Base-by-base conservation (phyloP, 345 rosid species). In the Hibiscus tridactylites region DNA sequence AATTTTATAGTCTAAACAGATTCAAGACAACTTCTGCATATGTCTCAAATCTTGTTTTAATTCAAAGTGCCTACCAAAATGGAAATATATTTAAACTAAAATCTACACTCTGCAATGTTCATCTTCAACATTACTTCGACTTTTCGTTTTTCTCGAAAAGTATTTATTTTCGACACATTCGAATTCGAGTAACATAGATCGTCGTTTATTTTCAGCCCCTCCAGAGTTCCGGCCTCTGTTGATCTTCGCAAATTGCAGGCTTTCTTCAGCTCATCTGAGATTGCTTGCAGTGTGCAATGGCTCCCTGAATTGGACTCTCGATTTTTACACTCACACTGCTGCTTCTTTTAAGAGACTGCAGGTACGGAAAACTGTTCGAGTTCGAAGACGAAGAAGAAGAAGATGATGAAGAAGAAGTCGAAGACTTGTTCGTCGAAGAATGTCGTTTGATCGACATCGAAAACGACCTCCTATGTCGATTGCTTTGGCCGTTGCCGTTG, bases 241-340 rank as follows among this genome's bases (percentile, higher is more conserved):
- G 90, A 66, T 84, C 91, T 64, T 88, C 85, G 37, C 74, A 70
- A 15, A 65, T 77, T 26, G 82, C 78, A 52, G 93, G 78, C 56
- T 75, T 79, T 87, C 81, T 65, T 84, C 85, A 61, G n/a, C n/a
- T 26, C 54, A 50, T 50, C 17, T 61, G 67, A 72, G 98, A 90
- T 76, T 79, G 86, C 77, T 90, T 94, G 84, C 98, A 94, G 70
- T 91, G 92, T 70, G 94, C 86, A 65, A 94, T 94, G 62, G 98
- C 98, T 81, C 95, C 97, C 42, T 91, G 95, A 28, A 94, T 85
- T 50, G 97, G 86, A 53, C 84, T 90, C 78, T 94, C 98, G 50
- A 84, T 63, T 72, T 91, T 91, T 15, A 81, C 76, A 75, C 78
- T 82, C 61, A 78, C 80, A 59, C 96, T 85, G 74, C 78, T 79